phyloP scores from a whole-genome alignment of 1,139 yeast species.

The Candida frijolesensis region DNA sequence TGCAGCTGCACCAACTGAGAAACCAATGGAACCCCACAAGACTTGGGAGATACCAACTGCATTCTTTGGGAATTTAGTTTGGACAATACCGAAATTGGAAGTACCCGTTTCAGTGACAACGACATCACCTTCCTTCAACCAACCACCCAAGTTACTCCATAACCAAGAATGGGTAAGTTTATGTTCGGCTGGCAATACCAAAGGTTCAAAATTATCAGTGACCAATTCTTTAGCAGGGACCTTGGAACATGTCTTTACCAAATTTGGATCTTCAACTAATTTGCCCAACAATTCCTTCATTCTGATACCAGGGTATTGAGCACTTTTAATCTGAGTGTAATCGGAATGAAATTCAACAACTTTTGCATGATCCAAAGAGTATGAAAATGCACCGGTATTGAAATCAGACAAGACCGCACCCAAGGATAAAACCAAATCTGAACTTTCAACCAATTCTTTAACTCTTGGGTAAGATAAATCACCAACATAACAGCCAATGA shows the following conservation, averaged over 20 bases:
- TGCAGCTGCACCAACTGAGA: conserved; percentile 78
- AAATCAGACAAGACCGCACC: conserved; percentile 87
- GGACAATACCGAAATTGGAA: conserved; percentile 83
- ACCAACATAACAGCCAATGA: conserved; percentile 19
- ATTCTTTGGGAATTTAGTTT: conserved; percentile 74
- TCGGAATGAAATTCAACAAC: conserved; percentile 90
- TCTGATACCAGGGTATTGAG: conserved; percentile 75
- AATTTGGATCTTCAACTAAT: background rate
- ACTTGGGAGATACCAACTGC: conserved; percentile 83
- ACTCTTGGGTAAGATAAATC: conserved; percentile 29
- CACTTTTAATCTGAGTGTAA: conserved; percentile 74
- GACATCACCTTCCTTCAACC: conserved; percentile 79
- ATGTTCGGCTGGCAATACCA: conserved; percentile 20
- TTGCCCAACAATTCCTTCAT: conserved; percentile 57
- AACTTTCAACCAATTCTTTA: conserved; percentile 70
- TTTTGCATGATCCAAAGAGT: conserved; percentile 76
- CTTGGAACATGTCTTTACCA: conserved; percentile 46
- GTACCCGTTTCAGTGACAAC: conserved; percentile 89
- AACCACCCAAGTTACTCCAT: conserved; percentile 75
- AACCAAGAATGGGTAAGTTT: conserved; percentile 72
- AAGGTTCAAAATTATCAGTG: conserved; percentile 27
- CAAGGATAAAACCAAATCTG: conserved; percentile 75
- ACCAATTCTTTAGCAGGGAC: conserved; percentile 44
- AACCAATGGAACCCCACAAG: conserved; percentile 90
- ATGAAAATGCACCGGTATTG: conserved; percentile 88